A percentile compares a stretch with the other conserved stretches of the same genome.
These are phyloP conservation scores for Amanita subjunquillea DNA, from an alignment of 768 basidiomycete species.

Conservation along the genomic window DNA sequence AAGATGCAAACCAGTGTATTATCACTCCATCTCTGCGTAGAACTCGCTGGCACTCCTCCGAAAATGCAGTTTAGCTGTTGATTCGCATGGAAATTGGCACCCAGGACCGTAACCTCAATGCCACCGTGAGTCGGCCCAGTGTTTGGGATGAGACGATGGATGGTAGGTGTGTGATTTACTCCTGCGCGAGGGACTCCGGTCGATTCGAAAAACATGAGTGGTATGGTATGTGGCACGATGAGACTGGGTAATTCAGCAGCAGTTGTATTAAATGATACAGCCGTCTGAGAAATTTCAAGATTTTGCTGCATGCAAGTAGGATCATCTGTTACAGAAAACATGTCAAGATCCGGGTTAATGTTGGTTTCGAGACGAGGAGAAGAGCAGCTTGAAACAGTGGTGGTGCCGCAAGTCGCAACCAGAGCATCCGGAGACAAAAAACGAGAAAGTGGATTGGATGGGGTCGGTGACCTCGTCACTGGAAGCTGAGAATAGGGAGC, in stretches of 20 bases:
- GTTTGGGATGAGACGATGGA: constrained; percentile 78
- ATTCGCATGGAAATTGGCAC: constrained; percentile 78
- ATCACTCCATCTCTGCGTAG: constrained; percentile 86
- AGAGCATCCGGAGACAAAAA: constrained; percentile 19
- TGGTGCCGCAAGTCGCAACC: constrained; percentile 25
- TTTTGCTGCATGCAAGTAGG: constrained; percentile 9
- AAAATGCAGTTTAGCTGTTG: constrained; percentile 73
- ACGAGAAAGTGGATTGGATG: constrained; percentile 23
- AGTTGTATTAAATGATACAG: constrained; percentile 17
- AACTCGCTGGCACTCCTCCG: constrained; percentile 71
- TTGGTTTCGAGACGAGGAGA: constrained; percentile 34
- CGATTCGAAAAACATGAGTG: constrained; percentile 55
- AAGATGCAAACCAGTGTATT: constrained; percentile 88
- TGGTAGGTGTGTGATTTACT: constrained; percentile 53
- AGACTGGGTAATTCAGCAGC: constrained; percentile 14
- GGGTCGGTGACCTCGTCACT: constrained; percentile 35
- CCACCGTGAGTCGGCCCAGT: constrained; percentile 86
- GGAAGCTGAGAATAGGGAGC: constrained; percentile 34
- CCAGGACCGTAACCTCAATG: constrained; percentile 89
- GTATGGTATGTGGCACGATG: constrained; percentile 31
- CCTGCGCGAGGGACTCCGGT: constrained; percentile 34
- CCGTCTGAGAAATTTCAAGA: constrained; percentile 14
- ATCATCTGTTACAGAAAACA: constrained; percentile 21
- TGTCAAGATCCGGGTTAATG: constrained; percentile 23
- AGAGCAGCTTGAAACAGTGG: constrained; percentile 35